A percentile compares a stretch with the other conserved stretches of the same genome.
Evolutionary conservation across 2,329 filamentous ascomycete genomes (phyloP).

Genomic region (Colletotrichum endophyticum): DNA sequence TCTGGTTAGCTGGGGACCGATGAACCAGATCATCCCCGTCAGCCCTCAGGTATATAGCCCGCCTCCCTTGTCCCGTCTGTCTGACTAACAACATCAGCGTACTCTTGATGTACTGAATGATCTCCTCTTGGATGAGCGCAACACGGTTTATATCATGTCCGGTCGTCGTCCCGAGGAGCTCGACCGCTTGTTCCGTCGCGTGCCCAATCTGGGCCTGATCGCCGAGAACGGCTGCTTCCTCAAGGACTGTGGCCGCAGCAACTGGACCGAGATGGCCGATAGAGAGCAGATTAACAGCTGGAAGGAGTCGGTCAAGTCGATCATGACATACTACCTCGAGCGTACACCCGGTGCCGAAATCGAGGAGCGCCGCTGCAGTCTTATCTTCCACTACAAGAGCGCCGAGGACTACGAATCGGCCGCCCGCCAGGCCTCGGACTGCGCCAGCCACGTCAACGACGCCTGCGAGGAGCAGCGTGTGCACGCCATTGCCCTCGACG

Average conservation of each 20-base stretch:
- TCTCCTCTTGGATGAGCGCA: slow-evolving; percentile 77
- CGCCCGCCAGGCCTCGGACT: slow-evolving; percentile 82
- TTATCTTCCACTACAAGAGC: slow-evolving; percentile 89
- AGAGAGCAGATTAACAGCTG: slow-evolving; percentile 72
- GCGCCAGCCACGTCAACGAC: slow-evolving; percentile 94
- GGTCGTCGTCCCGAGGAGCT: slow-evolving; percentile 86
- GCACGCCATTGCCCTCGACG: slow-evolving; percentile 81
- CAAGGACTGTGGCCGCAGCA: slow-evolving; percentile 68
- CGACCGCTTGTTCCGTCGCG: slow-evolving; percentile 81
- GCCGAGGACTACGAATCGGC: slow-evolving; percentile 80
- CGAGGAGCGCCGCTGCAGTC: slow-evolving; percentile 88
- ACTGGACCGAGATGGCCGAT: slow-evolving; percentile 83
- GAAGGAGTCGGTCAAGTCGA: slow-evolving; percentile 83
- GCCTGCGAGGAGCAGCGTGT: slow-evolving; percentile 84
- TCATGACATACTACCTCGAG: slow-evolving; percentile 88
- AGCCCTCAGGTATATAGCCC: slow-evolving; percentile 66
- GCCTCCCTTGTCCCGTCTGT: background rate
- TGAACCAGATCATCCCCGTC: slow-evolving; percentile 82
- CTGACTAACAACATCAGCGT: slow-evolving; percentile 52
- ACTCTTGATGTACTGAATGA: slow-evolving; percentile 85
- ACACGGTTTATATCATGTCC: slow-evolving; percentile 94
- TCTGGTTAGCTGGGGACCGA: slow-evolving; percentile 83
- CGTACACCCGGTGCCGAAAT: slow-evolving; percentile 87
- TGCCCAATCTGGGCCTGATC: slow-evolving; percentile 85
- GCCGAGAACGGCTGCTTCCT: slow-evolving; percentile 96